Evolutionary conservation across 257 asterid species (phyloP).

Genomic region (Nyctanthes arbortristis): DNA sequence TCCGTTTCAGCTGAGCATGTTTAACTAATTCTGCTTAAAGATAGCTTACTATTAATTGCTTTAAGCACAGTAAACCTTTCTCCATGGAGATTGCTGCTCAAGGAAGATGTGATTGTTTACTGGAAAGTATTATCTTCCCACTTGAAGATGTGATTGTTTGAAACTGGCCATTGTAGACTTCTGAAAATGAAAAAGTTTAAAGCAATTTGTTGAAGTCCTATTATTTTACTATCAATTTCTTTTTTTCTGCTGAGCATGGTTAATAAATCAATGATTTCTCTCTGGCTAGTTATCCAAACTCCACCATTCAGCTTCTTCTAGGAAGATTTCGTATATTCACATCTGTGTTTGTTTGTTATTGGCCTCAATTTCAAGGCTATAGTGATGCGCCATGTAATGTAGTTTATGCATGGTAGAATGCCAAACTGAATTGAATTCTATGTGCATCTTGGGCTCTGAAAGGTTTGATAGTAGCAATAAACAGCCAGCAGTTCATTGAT

Average conservation of each 20-base stretch:
- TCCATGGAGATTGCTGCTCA: no score
- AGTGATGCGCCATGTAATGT: background rate
- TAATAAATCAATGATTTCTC: background rate
- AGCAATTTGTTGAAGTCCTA: background rate
- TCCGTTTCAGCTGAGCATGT: no score
- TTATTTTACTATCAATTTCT: background rate
- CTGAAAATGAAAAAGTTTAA: background rate
- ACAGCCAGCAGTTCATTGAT: background rate
- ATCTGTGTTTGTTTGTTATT: background rate
- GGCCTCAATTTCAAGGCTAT: background rate
- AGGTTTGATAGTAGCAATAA: background rate
- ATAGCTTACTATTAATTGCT: no score
- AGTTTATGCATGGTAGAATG: background rate
- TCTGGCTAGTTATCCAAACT: background rate
- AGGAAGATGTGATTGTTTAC: no score
- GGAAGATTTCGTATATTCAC: background rate
- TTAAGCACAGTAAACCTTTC: no score
- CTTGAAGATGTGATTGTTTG: background rate
- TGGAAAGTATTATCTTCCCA: background rate
- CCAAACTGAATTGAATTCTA: background rate
- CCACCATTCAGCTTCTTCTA: background rate
- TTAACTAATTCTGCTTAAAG: no score
- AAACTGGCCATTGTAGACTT: background rate
- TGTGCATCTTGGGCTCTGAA: background rate
- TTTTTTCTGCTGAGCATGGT: background rate